Evolutionary conservation across 179 eudicot genomes (phyloP), one percentile per base, ranked within the genome.

Genomic region (Patellifolia procumbens): DNA sequence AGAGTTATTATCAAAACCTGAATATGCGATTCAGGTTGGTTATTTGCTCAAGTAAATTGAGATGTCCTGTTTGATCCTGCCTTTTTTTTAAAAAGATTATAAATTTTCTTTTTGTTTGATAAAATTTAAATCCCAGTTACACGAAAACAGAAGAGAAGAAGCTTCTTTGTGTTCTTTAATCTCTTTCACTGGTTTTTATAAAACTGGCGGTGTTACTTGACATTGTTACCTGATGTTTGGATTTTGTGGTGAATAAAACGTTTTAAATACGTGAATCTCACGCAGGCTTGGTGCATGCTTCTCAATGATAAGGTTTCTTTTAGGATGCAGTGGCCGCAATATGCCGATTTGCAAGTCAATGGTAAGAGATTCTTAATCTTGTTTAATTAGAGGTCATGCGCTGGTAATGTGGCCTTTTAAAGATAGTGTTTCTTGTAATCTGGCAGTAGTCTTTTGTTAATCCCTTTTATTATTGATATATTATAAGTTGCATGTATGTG

Each of bases 281-380:
- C 80, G 64, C 80, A 95, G 99, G 99, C 94, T 71, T 95, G 99
- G 99, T 95, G 99, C 80, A 95, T 95, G 92, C 99, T 95, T 81
- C 88, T 95, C 78, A 95, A 95, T 84, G 99, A 95, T 81, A 95
- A 95, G 87, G 98, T 95, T 79, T 84, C 88, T 34, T 95, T 90
- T 81, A 93, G 99, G 90, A 89, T 95, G 97, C 99, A 95, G 82
- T 95, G 99, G 99, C 99, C 97, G 3, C 98, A 89, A 61, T 89
- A 88, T 83, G 94, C 93, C 68, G 99, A 95, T 77, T 83, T 95
- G 52, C 98, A 93, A 81, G 86, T 95, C 76, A 95, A 95, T 83
- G 99, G 99, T 95, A 87, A 88, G 89, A 49, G 59, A 29, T 37
- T 56, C 34, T n/a, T 58, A 28, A 37, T 70, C 17, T 32, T 35